These are phyloP conservation scores for Talaromyces albobiverticillius DNA, from an alignment of 2,329 filamentous ascomycete genomes.

Conservation along the genomic window DNA sequence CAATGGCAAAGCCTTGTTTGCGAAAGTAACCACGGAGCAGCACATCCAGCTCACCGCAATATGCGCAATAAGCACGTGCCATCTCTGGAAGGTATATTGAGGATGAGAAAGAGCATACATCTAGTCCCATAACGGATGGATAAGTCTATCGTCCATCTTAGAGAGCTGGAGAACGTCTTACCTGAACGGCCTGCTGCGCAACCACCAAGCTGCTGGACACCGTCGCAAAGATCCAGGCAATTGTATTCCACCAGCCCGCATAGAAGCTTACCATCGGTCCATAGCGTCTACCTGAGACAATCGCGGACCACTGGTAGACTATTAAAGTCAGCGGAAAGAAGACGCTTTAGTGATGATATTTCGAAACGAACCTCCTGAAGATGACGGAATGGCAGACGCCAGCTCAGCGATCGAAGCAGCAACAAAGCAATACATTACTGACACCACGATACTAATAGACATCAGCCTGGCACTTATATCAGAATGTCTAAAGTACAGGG, in stretches of 20 bases:
- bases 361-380: constrained; percentile 28
- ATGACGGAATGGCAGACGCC: constrained; percentile 47
- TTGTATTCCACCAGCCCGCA: constrained; percentile 44
- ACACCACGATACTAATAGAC: constrained; percentile 40
- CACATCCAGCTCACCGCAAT: constrained; percentile 41
- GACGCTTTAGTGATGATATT: not conserved
- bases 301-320: constrained; percentile 52
- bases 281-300: constrained; percentile 38
- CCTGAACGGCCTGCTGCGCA: not conserved
- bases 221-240: constrained; percentile 18
- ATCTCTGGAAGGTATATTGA: constrained; percentile 40
- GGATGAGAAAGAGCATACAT: constrained; percentile 36
- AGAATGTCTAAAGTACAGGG: not conserved
- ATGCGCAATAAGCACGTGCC: constrained; percentile 47
- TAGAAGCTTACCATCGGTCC: constrained; percentile 27
- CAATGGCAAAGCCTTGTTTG: constrained; percentile 41
- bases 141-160: not conserved
- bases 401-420: constrained; percentile 47
- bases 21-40: constrained; percentile 46
- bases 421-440: constrained; percentile 41
- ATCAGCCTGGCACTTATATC: constrained; percentile 26
- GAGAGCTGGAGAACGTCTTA: not conserved
- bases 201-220: not conserved
- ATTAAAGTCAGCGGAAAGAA: not conserved
- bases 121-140: not conserved